Conservation (phyloP, 2,329 filamentous ascomycete species). For the Tolypocladium inflatum region DNA sequence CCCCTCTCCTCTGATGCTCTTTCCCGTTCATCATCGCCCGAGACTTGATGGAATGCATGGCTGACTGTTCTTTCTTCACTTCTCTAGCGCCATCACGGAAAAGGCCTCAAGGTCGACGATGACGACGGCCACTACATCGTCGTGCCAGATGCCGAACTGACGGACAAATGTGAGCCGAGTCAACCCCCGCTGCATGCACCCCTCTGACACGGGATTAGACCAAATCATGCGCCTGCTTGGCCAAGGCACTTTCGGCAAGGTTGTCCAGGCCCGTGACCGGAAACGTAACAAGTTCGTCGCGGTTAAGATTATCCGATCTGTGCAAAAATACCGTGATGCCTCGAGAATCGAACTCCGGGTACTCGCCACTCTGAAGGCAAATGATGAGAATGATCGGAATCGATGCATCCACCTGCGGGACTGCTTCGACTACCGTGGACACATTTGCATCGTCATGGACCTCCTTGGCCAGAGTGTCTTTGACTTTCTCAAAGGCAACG, state of each 20-base stretch:
- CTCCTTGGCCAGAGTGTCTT: slow-evolving; percentile 91
- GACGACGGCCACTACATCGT: slow-evolving; percentile 98
- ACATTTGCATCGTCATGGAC: slow-evolving; percentile 81
- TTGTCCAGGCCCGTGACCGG: slow-evolving; percentile 83
- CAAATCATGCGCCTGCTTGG: slow-evolving; percentile 83
- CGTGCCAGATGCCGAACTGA: slow-evolving; percentile 73
- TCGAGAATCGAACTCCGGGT: slow-evolving; percentile 91
- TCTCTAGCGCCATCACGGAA: slow-evolving; percentile 28
- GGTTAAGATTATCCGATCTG: slow-evolving; percentile 96
- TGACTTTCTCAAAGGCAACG: slow-evolving; percentile 92
- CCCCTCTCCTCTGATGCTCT: neutral
- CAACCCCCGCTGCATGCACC: too few relatives aligned
- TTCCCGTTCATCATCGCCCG: neutral
- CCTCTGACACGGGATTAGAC: slow-evolving; percentile 41
- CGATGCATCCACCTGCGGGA: slow-evolving; percentile 94
- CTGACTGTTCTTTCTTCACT: neutral
- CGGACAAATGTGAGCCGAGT: slow-evolving; percentile 69
- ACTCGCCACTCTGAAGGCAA: slow-evolving; percentile 80
- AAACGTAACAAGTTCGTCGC: slow-evolving; percentile 71
- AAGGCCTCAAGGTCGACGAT: slow-evolving; percentile 75
- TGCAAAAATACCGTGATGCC: slow-evolving; percentile 96
- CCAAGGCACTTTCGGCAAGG: slow-evolving; percentile 96
- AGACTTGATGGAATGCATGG: neutral
- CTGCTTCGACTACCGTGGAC: slow-evolving; percentile 93
- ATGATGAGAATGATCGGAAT: slow-evolving; percentile 86